Evolutionary conservation across 768 basidiomycete genomes (phyloP), one percentile per base, ranked within the genome.

Genomic region (Tylopilus vinaceipallidus): DNA sequence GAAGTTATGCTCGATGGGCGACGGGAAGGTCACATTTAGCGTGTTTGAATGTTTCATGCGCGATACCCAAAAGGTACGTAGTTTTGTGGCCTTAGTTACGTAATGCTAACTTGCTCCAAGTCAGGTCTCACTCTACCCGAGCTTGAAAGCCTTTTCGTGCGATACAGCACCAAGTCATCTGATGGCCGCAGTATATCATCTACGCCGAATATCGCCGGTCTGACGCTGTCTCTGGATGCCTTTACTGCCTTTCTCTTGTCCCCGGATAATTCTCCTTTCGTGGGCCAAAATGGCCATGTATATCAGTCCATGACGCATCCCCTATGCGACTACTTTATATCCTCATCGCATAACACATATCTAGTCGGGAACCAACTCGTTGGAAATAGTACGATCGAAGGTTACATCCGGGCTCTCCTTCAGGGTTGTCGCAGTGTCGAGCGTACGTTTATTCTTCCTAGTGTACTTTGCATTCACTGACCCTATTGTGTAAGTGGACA

Each of bases 401-500:
- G 95, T 0, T 98, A 98, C 64, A 93, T 98, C 48, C 77, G 95
- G 0, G 94, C 94, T 1, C 72, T 98, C 34, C 74, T 97, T 35
- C 89, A 88, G 42, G 82, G 91, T 30, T 95, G 94, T 64, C 80
- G 95, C n/a, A 92, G 89, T 48, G 95, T 98, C 24, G 95, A 98
- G 68, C 67, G 95, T 94, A 58, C 56, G 88, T 78, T n/a, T 26
- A 43, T 29, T n/a, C 6, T 20, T 34, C 40, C 42, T 26, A 38
- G 29, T 38, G 36, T 36, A 6, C 26, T 22, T 6, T 23, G 38
- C 45, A 19, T 30, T 40, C 8, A 39, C 29, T 44, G 24, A 48
- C 34, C 9, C 34, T 26, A 0, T 2, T 26, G 6, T 19, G 19
- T 19, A 36, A 98, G 94, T 98, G 60, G 95, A 98, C 58, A 83